Evolutionary conservation across 78 protist species (phyloP).

Genomic region (Polysphondylium violaceum): DNA sequence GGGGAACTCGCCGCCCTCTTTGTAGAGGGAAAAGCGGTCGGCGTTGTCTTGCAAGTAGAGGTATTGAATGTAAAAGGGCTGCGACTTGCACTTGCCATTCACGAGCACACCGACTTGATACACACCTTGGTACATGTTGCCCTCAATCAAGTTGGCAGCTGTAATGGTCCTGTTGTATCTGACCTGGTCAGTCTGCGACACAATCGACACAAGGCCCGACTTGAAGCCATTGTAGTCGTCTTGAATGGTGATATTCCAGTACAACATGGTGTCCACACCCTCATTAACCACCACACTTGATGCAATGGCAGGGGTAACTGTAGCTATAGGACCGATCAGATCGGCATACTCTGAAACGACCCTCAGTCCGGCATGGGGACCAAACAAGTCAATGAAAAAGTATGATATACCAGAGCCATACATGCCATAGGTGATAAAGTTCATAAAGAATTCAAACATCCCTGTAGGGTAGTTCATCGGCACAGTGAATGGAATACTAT

Average conservation of each 20-base stretch:
- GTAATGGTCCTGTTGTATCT: background rate
- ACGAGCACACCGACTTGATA: background rate
- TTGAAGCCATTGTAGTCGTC: conserved; percentile 26
- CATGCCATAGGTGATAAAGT: background rate
- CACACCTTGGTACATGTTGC: background rate
- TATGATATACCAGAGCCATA: background rate
- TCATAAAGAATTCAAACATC: background rate
- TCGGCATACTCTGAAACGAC: conserved; percentile 4
- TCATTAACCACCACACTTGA: background rate
- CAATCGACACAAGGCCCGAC: background rate
- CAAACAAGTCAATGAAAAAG: background rate
- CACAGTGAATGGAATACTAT: background rate
- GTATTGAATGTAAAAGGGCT: background rate
- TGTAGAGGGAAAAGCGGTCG: background rate
- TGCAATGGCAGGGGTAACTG: background rate
- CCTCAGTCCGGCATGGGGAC: background rate
- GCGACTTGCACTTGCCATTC: background rate
- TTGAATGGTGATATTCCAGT: conserved; percentile 43
- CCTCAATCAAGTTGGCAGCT: background rate
- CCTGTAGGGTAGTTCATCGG: background rate
- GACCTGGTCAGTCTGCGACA: background rate
- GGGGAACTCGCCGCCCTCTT: background rate
- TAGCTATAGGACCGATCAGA: conserved; percentile 13
- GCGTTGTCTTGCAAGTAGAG: background rate
- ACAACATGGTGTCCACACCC: background rate